Base-by-base conservation (phyloP, 352 stramenopile species). In the Aphanomyces cochlioides region DNA sequence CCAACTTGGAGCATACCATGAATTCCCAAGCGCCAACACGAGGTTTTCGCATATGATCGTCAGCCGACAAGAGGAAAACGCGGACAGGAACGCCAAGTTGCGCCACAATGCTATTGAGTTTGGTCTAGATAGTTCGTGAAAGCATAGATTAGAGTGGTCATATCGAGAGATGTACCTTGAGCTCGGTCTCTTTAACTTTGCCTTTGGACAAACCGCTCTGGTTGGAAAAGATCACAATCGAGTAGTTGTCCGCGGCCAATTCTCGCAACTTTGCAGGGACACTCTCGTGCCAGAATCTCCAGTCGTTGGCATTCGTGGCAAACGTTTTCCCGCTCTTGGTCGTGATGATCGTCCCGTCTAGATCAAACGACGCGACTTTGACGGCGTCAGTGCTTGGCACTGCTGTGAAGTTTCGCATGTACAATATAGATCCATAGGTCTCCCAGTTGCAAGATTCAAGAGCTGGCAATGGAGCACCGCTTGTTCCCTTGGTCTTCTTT, bases 281-380 rank as follows among this genome's bases (percentile, higher is more conserved):
- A 7, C 75, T 82, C 5, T 83, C 70, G 76, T 95, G 79, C 66
- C 92, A 85, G 71, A 78, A 82, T 67, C 89, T 89, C 87, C 87
- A 95, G 76, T 95, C 87, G 64, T 77, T 56, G 40, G 75, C 78
- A 53, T 86, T 71, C 56, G 82, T 77, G 34, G 87, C 82, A 53
- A 92, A 93, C 47, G 79, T 84, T 65, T 93, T 93, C 65, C 86
- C 87, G 60, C 86, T 95, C 70, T 92, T 93, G 43, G 87, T 95
- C 47, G 83, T 75, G 60, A 95, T 95, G 19, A 91, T 67, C 66
- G 87, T 95, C 10, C 83, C 78, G 61, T 95, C 87, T 65, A 95
- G 73, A 72, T 95, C 87, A 38, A 95, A 95, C 7, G 74, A 77
- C 19, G 87, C 85, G n/a, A 95, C 77, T 68, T 90, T 93, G 10